Evolutionary conservation across 768 basidiomycete species (phyloP), one percentile per base, ranked within the genome.

Genomic region (Leccinum boreale): DNA sequence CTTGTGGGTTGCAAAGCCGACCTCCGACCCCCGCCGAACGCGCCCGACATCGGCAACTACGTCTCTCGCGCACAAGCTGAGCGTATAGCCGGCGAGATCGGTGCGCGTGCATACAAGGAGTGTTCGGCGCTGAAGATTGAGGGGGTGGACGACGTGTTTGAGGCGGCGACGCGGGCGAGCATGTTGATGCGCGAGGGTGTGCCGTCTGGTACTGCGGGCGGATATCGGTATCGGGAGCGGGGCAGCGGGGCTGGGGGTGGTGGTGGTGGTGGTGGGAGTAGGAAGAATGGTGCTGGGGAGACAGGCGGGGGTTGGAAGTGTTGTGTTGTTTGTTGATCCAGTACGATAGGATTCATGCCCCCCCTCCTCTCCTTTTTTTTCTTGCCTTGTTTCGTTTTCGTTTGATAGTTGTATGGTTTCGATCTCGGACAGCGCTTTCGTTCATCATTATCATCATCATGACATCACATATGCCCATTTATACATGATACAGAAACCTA

Each of bases 1-100:
- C 87, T 98, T 36, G 95, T 98, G 35, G 97, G 95, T 3, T 96
- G 93, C 79, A 98, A 99, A 74, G 88, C 86, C 55, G 97, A 99
- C 77, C 75, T 98, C 58, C 86, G 97, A 42, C 89, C 88, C 47
- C 75, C 81, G 8, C 69, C 74, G 52, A 66, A 74, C 45, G 74
- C 79, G 58, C 78, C 81, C 1, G 75, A 80, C 59, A 75, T 78
- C 11, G 72, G 74, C 26, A 77, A 80, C 49, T 92, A 80, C 73
- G 88, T 94, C 4, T 83, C 86, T n/a, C 84, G 83, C 3, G 85
- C 83, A 52, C 81, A 91, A 75, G 96, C 90, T 23, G 89, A 94
- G 76, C 81, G 83, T 31, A 89, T 92, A 21, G 92, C 94, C 3
- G 77, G 79, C 29, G 80, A 78, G 36, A 98, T 98, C 61, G 94